Conservation (phyloP, 306 rosid species). For the Fragaria ananassa region DNA sequence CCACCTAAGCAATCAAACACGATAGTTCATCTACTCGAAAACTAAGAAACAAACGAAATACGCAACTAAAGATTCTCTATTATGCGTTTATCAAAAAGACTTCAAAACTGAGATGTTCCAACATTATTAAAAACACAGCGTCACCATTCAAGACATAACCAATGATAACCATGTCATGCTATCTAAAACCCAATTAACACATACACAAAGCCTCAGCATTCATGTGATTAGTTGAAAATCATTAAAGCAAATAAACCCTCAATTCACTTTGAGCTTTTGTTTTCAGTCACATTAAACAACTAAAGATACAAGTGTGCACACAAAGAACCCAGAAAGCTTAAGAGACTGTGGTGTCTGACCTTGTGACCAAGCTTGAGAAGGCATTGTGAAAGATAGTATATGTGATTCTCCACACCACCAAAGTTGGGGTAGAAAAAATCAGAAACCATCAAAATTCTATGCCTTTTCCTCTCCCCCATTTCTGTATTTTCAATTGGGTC, state of each 20-base stretch:
- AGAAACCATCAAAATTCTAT: conserved; percentile 74
- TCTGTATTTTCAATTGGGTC: conserved; percentile 20
- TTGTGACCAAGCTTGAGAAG: conserved; percentile 88
- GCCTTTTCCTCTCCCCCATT: conserved; percentile 56
- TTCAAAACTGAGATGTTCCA: background rate
- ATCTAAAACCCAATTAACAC: conserved; percentile 1
- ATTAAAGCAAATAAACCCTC: background rate
- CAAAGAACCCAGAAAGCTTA: conserved; percentile 13
- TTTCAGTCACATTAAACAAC: background rate
- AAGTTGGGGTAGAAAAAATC: conserved; percentile 95
- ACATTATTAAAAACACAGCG: background rate
- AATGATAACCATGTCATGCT: background rate
- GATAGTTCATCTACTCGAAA: background rate
- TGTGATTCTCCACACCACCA: conserved; percentile 90
- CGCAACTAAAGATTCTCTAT: background rate
- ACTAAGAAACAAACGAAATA: background rate
- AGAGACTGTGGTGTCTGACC: conserved; percentile 38
- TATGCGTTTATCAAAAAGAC: background rate
- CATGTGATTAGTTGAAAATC: background rate
- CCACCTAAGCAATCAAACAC: conserved; percentile 54
- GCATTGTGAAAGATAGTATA: conserved; percentile 81
- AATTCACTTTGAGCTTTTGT: background rate
- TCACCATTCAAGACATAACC: background rate
- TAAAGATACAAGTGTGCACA: background rate
- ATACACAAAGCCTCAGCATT: background rate